Percentiles rank a stretch among this genome's conserved stretches.
Evolutionary conservation across 2,329 filamentous ascomycete species (phyloP).

Genomic region (Aspergillus terreus): DNA sequence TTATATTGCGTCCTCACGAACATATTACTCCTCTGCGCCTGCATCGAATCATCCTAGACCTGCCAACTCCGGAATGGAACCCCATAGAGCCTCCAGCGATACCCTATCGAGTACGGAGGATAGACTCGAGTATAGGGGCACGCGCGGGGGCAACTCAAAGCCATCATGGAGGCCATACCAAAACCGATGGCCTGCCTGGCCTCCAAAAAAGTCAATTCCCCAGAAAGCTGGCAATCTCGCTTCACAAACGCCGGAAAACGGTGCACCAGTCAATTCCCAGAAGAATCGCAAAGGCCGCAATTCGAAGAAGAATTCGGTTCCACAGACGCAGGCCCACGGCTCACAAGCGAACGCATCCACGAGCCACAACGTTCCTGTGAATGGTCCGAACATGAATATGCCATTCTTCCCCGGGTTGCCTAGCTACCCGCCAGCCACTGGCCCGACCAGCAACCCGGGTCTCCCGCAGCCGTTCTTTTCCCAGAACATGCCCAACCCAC

Average conservation of each 20-base stretch:
- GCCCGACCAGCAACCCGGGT: background rate
- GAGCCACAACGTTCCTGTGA: background rate
- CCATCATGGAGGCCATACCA: slow-evolving; percentile 17
- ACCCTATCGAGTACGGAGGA: slow-evolving; percentile 3
- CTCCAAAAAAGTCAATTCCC: slow-evolving; percentile 7
- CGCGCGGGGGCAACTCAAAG: slow-evolving; percentile 1
- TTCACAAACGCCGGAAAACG: background rate
- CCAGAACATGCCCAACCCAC: slow-evolving; percentile 2
- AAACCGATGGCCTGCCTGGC: slow-evolving; percentile 18
- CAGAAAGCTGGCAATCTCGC: background rate
- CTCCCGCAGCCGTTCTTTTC: slow-evolving; percentile 9
- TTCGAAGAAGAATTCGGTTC: background rate
- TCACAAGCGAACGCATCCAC: too few relatives aligned
- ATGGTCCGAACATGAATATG: slow-evolving; percentile 9
- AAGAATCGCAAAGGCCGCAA: slow-evolving; percentile 3
- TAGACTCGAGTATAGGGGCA: background rate
- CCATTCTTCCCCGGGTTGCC: slow-evolving; percentile 4
- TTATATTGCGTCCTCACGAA: background rate
- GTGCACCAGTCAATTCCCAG: background rate
- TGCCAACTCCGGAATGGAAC: slow-evolving; percentile 6
- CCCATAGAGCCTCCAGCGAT: slow-evolving; percentile 1
- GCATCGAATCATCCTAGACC: background rate
- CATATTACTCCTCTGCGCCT: background rate
- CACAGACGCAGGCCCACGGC: slow-evolving; percentile 1
- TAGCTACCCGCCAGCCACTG: background rate